These are phyloP conservation scores for Entamoeba invadens DNA, from an alignment of 208 protist genomes.

Conservation along the genomic window DNA sequence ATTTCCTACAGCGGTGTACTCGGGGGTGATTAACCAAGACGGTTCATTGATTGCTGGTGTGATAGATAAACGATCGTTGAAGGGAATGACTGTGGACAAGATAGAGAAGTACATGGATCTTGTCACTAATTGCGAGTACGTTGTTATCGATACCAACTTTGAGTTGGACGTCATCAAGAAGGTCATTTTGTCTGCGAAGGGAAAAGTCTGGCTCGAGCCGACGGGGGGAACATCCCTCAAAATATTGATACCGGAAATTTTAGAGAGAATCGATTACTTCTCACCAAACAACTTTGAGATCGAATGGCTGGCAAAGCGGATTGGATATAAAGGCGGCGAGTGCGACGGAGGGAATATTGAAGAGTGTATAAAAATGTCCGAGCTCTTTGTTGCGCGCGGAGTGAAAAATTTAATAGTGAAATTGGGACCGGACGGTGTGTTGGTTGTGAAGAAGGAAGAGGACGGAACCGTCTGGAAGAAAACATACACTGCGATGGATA, in stretches of 20 bases:
- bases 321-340: background rate
- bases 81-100: background rate
- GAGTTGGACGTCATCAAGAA: background rate
- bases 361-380: background rate
- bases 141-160: background rate
- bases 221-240: background rate
- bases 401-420: background rate
- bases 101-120: background rate
- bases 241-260: background rate
- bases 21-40: background rate
- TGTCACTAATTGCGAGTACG: background rate
- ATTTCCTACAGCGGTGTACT: background rate
- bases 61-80: background rate
- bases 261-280: background rate
- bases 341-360: background rate
- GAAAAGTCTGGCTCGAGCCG: background rate
- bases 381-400: background rate
- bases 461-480: background rate
- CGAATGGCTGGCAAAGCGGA: background rate
- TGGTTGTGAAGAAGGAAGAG: background rate
- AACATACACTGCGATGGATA: background rate
- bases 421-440: background rate
- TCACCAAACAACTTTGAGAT: background rate
- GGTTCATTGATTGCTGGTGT: background rate
- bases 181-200: background rate